Base-by-base conservation (phyloP, 2,329 filamentous ascomycete genomes). In the Xylariaceae sp. region DNA sequence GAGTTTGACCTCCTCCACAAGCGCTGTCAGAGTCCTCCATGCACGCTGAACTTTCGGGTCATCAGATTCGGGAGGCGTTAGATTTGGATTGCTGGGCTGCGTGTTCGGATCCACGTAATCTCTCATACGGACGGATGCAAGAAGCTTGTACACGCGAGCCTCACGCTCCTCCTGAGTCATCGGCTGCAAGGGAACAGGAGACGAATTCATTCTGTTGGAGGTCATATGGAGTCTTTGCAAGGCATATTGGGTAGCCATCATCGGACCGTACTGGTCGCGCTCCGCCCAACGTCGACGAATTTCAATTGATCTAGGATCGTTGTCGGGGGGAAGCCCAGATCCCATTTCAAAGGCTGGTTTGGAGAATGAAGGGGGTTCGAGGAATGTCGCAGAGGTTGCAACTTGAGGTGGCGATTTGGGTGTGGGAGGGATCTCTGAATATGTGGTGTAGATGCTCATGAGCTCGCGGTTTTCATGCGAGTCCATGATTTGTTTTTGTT, bases 401-500 rank as follows among this genome's bases (percentile, higher is more conserved):
- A 72, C 71, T 6, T 58, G 64, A 2, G 62, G 61, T 0, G 79
- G 78, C 11, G 77, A 81, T 55, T 76, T 76, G 11, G 79, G 77
- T 3, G 76, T 75, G 2, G 72, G 66, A 2, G 79, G 79, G 38
- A 82, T 80, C 49, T 82, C 77, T 3, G 71, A 67, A 1, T 66
- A 56, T 38, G 74, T 72, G 2, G 73, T 72, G 55, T 83, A 83
- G 36, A 81, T 68, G n/a, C 69, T 76, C 75, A 85, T 80, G 25
- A 85, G 69, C 55, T 82, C 79, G 10, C 70, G 70, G 37, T 73
- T 74, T 57, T 83, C 80, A 21, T 80, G 75, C 37, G 77, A 72
- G 6, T 71, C 68, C 60, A 82, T 82, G 20, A 66, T 61, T 48
- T 73, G 71, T 53, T 80, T 76, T 60, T 83, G 76, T 0, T 74